phyloP scores from a whole-genome alignment of 345 rosid genomes.

The Noccaea bulbosa region DNA sequence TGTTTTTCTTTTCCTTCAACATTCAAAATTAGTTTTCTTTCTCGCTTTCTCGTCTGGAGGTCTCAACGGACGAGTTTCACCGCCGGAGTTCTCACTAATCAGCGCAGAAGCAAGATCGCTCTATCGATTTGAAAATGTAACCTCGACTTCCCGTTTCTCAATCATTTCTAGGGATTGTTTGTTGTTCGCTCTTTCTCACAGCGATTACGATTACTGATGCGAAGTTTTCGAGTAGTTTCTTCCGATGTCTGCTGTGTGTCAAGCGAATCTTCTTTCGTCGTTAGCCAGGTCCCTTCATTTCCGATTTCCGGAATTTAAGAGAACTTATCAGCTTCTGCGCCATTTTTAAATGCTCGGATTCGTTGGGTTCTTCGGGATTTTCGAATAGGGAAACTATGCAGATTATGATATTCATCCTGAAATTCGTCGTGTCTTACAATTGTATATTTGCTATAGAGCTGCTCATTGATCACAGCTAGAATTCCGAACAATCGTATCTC shows the following conservation, averaged over 20 bases:
- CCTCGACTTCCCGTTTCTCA: constrained; percentile 13
- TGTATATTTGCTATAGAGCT: background rate
- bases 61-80: constrained; percentile 8
- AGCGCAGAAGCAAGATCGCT: constrained; percentile 3
- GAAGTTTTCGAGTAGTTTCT: background rate
- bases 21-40: background rate
- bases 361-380: background rate
- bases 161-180: constrained; percentile 12
- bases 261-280: constrained; percentile 15
- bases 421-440: background rate
- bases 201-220: background rate
- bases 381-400: background rate
- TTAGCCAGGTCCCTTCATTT: constrained; percentile 6
- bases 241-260: background rate
- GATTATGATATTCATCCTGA: background rate
- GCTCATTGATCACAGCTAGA: constrained; percentile 1
- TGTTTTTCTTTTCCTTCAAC: background rate
- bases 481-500: background rate
- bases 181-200: constrained; percentile 8
- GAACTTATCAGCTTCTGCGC: constrained; percentile 6
- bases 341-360: constrained; percentile 1
- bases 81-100: background rate
- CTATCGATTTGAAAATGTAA: constrained; percentile 20
- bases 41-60: constrained; percentile 12
- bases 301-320: background rate